phyloP scores from a whole-genome alignment of 164 flowering plant species.

The Sedum album region DNA sequence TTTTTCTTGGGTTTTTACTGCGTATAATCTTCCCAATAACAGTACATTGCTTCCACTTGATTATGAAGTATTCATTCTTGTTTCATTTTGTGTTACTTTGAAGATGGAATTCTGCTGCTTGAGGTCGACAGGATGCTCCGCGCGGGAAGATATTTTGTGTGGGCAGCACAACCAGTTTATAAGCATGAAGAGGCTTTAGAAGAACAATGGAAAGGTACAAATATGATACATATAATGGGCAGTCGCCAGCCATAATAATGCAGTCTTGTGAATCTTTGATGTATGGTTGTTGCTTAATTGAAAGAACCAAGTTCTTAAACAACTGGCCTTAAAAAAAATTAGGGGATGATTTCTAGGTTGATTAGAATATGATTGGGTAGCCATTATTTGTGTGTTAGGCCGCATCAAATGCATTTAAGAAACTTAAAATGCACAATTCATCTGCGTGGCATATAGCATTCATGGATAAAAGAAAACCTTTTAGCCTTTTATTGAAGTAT shows the following conservation, averaged over 20 bases:
- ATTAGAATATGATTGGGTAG: too few relatives aligned
- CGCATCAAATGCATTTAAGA: too few relatives aligned
- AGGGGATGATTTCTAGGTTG: too few relatives aligned
- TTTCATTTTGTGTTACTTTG: conserved; percentile 13
- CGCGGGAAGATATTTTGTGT: conserved; percentile 78
- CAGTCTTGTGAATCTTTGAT: background rate
- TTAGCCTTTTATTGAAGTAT: background rate
- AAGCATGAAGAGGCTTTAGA: conserved; percentile 54
- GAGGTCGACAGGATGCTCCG: conserved; percentile 72
- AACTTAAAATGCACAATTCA: too few relatives aligned
- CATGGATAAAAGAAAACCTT: too few relatives aligned
- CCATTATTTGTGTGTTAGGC: too few relatives aligned
- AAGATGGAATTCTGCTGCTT: conserved; percentile 79
- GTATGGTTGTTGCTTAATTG: too few relatives aligned
- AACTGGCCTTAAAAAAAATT: too few relatives aligned
- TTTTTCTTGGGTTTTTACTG: background rate
- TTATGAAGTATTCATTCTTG: background rate
- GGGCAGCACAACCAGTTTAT: conserved; percentile 87
- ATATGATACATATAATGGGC: background rate
- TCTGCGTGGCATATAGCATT: too few relatives aligned
- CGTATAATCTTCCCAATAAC: background rate
- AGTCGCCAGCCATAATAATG: background rate
- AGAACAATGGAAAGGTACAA: conserved; percentile 73
- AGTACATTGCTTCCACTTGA: background rate
- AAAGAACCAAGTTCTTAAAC: too few relatives aligned